Conservation (phyloP, 371 early-diverging fungal species). For the Rhizopus stolonifer region DNA sequence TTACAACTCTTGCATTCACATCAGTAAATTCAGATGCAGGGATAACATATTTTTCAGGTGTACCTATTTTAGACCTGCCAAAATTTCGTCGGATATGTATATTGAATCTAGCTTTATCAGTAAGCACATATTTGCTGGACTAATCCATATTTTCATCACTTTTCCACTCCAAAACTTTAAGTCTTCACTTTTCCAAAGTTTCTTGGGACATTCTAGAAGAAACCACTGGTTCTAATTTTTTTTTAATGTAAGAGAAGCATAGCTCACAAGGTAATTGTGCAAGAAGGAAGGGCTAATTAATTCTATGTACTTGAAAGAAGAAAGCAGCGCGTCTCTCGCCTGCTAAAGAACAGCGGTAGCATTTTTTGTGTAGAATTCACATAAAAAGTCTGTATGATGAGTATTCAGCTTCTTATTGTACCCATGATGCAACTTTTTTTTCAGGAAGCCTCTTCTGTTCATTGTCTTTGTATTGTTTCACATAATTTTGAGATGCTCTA, state of each 20-base stretch:
- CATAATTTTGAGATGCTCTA: slow-evolving; percentile 14
- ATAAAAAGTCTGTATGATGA: slow-evolving; percentile 1
- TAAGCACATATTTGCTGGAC: not conserved
- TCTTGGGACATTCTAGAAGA: not conserved
- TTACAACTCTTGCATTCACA: slow-evolving; percentile 14
- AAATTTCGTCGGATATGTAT: slow-evolving; percentile 2
- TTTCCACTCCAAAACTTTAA: slow-evolving; percentile 2
- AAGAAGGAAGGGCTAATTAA: not conserved
- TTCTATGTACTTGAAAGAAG: not conserved
- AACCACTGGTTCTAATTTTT: not conserved
- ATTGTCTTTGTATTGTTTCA: slow-evolving; percentile 11
- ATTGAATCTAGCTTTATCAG: not conserved
- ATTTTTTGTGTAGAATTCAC: not conserved
- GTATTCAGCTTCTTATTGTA: not conserved
- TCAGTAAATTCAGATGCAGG: not conserved
- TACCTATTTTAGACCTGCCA: not conserved
- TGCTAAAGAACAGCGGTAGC: no score
- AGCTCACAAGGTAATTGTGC: not conserved
- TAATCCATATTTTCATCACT: slow-evolving; percentile 4
- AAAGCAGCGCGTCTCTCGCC: not conserved
- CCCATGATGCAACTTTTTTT: not conserved
- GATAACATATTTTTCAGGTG: not conserved
- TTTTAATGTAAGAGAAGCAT: slow-evolving; percentile 1
- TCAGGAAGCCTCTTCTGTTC: slow-evolving; percentile 9
- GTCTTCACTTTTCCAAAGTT: slow-evolving; percentile 2